Percentiles rank a stretch among this genome's conserved stretches.
phyloP scores from a whole-genome alignment of 1,139 yeast genomes.

The Debaryomyces coudertii region DNA sequence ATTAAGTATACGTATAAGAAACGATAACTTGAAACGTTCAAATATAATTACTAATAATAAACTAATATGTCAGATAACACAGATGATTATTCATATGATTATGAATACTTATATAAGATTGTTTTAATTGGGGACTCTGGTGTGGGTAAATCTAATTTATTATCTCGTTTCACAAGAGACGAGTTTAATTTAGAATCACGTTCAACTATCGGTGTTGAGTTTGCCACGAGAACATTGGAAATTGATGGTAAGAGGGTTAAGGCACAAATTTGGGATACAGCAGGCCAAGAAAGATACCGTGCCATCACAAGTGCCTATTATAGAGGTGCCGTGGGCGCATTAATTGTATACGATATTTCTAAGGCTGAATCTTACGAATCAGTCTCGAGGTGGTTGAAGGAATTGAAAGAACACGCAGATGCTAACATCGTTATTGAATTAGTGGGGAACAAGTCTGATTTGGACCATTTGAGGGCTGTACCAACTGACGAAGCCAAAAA shows the following conservation, averaged over 20 bases:
- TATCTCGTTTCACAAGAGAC: constrained; percentile 92
- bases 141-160: constrained; percentile 92
- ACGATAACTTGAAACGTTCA: constrained; percentile 1
- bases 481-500: constrained; percentile 97
- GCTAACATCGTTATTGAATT: constrained; percentile 95
- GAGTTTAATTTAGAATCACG: constrained; percentile 94
- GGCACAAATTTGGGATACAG: constrained; percentile 99
- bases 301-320: constrained; percentile 98
- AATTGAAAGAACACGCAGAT: constrained; percentile 94
- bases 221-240: constrained; percentile 93
- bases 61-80: constrained; percentile 46
- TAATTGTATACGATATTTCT: constrained; percentile 93
- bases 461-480: constrained; percentile 93
- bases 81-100: constrained; percentile 87
- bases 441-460: constrained; percentile 86
- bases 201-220: constrained; percentile 97
- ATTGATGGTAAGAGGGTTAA: constrained; percentile 94
- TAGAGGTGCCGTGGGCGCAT: constrained; percentile 97
- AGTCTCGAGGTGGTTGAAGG: constrained; percentile 93
- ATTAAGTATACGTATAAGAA: constrained; percentile 2
- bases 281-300: constrained; percentile 97
- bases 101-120: constrained; percentile 92
- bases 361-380: constrained; percentile 92
- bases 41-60: constrained; percentile 1
- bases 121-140: constrained; percentile 98